These are phyloP conservation scores for Tetrahymena malaccensis DNA, from an alignment of 73 alveolate genomes.

Conservation along the genomic window DNA sequence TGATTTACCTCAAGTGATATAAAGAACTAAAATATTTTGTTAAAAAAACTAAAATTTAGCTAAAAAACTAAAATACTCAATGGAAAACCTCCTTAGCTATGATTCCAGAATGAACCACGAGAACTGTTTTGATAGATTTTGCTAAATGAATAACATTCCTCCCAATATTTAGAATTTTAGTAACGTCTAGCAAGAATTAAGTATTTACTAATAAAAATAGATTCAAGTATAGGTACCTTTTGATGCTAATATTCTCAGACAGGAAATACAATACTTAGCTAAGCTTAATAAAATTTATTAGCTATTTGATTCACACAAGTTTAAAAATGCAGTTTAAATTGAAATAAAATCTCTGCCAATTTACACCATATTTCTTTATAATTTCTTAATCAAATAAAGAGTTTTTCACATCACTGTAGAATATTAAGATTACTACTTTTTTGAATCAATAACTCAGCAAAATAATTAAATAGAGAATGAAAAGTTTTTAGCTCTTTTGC, in stretches of 20 bases:
- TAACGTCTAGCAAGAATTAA: background rate
- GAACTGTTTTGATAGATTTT: background rate
- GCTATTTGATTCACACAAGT: background rate
- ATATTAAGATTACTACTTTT: background rate
- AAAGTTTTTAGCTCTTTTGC: background rate
- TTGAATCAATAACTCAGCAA: background rate
- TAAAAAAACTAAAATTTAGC: background rate
- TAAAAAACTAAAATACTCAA: background rate
- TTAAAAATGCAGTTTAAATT: background rate
- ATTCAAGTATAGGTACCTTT: background rate
- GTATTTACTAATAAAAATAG: background rate
- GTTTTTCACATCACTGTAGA: background rate
- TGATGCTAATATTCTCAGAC: background rate
- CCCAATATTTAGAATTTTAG: background rate
- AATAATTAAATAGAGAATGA: background rate
- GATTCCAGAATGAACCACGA: background rate
- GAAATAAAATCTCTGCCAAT: background rate
- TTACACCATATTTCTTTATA: background rate
- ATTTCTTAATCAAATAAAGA: background rate
- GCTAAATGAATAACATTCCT: background rate
- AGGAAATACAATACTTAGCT: background rate
- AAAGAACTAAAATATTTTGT: background rate
- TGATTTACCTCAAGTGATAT: background rate
- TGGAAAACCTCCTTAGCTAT: background rate
- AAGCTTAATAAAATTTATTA: background rate